These are phyloP conservation scores for Mesembryanthemum crystallinum DNA, from an alignment of 148 eudicot genomes.

Conservation along the genomic window DNA sequence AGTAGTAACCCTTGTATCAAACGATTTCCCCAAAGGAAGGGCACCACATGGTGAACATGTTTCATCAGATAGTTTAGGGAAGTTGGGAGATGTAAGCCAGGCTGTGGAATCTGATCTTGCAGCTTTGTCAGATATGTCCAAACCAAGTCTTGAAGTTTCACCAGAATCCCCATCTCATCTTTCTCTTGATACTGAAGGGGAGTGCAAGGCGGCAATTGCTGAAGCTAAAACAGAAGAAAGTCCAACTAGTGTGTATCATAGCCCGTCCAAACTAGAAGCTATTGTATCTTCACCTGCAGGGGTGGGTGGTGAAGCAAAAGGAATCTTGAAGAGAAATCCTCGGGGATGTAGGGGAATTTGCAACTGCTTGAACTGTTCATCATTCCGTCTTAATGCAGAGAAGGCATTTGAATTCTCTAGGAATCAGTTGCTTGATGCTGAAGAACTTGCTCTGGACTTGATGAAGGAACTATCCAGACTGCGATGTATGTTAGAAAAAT, in stretches of 20 bases:
- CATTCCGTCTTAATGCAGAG: conserved; percentile 75
- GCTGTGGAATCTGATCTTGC: conserved; percentile 16
- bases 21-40: conserved; percentile 14
- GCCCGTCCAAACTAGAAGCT: conserved; percentile 20
- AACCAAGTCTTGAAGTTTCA: conserved; percentile 15
- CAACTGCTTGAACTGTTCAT: conserved; percentile 61
- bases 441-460: conserved; percentile 56
- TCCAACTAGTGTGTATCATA: conserved; percentile 18
- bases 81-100: conserved; percentile 20
- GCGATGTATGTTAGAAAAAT: conserved; percentile 40
- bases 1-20: not conserved
- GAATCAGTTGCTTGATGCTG: conserved; percentile 71
- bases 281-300: conserved; percentile 18
- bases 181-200: conserved; percentile 17
- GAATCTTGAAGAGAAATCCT: conserved; percentile 72
- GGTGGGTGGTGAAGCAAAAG: conserved; percentile 30
- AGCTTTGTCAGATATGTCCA: conserved; percentile 9
- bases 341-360: conserved; percentile 77
- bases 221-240: conserved; percentile 16
- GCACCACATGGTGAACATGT: conserved; percentile 4
- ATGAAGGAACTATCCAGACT: conserved; percentile 49
- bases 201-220: not conserved
- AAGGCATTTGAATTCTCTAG: conserved; percentile 77
- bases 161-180: conserved; percentile 5
- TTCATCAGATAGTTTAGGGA: conserved; percentile 19